Percentiles rank a stretch among this genome's conserved stretches.
Conservation (phyloP, 164 flowering plant genomes). For the Vitis rupestris region DNA sequence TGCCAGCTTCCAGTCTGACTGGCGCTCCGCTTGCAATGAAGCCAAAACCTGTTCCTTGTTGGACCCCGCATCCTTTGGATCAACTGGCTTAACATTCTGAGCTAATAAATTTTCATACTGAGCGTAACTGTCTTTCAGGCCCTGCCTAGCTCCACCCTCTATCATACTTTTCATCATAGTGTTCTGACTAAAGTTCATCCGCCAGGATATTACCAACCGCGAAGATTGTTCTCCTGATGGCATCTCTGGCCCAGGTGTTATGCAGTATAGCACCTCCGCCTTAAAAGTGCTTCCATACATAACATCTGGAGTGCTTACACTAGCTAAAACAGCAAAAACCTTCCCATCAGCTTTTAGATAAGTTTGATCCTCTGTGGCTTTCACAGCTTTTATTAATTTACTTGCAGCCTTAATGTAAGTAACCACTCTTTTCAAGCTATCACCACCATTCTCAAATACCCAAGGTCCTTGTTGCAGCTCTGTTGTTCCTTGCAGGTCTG, state of each 20-base stretch:
- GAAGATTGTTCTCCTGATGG: constrained; percentile 75
- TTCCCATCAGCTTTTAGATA: constrained; percentile 87
- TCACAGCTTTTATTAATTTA: constrained; percentile 72
- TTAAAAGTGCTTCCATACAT: constrained; percentile 74
- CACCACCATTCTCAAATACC: constrained; percentile 65
- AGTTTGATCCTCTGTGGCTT: constrained; percentile 81
- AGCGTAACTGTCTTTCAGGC: constrained; percentile 76
- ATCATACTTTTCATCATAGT: constrained; percentile 97
- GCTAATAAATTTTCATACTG: constrained; percentile 52
- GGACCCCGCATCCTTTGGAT: constrained; percentile 55
- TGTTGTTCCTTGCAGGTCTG: constrained; percentile 72
- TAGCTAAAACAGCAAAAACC: constrained; percentile 59
- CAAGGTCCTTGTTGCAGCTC: constrained; percentile 70
- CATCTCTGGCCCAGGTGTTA: constrained; percentile 82
- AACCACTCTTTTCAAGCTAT: constrained; percentile 59
- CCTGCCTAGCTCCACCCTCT: constrained; percentile 86
- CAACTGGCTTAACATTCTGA: constrained; percentile 56
- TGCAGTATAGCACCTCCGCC: constrained; percentile 72
- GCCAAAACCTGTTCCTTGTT: constrained; percentile 78
- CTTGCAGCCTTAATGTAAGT: constrained; percentile 68
- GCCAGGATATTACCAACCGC: constrained; percentile 79
- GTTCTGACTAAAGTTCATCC: constrained; percentile 84
- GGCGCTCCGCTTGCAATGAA: constrained; percentile 70
- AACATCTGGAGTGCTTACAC: constrained; percentile 88
- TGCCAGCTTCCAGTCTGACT: constrained; percentile 80